Percentiles rank a stretch among this genome's conserved stretches.
Evolutionary conservation across 306 rosid species (phyloP).

Genomic region (Lathyrus oleraceus): DNA sequence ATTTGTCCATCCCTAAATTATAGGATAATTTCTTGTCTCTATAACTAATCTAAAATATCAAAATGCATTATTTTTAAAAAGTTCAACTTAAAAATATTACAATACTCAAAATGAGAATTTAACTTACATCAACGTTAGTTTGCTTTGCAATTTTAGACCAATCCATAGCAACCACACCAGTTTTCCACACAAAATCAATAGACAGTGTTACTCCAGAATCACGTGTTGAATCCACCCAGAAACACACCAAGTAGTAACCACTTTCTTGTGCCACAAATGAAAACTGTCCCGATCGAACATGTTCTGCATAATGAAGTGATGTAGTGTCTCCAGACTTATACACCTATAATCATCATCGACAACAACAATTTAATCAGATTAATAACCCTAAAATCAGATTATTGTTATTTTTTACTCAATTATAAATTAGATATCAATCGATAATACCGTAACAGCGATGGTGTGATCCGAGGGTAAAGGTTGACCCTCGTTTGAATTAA

Average conservation of each 20-base stretch:
- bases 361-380: neutral
- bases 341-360: constrained; percentile 42
- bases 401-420: too few relatives aligned
- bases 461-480: too few relatives aligned
- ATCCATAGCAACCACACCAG: constrained; percentile 60
- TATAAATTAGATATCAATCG: too few relatives aligned
- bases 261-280: constrained; percentile 49
- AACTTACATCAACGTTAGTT: constrained; percentile 64
- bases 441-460: too few relatives aligned
- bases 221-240: constrained; percentile 48
- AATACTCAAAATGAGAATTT: neutral
- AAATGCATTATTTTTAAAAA: too few relatives aligned
- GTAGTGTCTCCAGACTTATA: constrained; percentile 38
- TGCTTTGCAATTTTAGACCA: constrained; percentile 70
- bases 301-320: constrained; percentile 31
- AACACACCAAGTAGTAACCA: constrained; percentile 65
- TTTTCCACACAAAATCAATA: constrained; percentile 70
- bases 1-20: too few relatives aligned
- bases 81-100: too few relatives aligned
- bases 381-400: too few relatives aligned
- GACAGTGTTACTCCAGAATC: constrained; percentile 43
- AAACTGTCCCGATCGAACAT: constrained; percentile 54
- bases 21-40: too few relatives aligned
- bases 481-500: too few relatives aligned
- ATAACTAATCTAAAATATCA: too few relatives aligned